A percentile compares a stretch with the other conserved stretches of the same genome.
These are phyloP conservation scores for Imleria badia DNA, from an alignment of 768 basidiomycete species.

Conservation along the genomic window DNA sequence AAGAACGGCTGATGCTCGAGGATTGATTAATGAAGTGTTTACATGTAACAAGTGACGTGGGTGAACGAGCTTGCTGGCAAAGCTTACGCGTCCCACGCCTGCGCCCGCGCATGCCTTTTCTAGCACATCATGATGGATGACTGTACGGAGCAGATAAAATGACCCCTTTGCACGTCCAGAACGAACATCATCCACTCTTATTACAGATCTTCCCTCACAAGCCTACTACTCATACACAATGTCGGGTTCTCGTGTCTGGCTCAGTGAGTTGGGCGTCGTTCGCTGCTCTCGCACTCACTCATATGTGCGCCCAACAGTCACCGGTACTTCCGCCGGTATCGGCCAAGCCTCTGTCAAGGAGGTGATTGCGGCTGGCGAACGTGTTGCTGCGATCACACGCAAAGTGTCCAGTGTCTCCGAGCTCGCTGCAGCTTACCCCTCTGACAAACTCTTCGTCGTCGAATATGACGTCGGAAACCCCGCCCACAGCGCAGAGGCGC, in stretches of 20 bases:
- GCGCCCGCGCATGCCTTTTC: neutral
- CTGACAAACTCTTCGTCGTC: slow-evolving; percentile 27
- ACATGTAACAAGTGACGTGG: no score
- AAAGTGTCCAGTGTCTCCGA: slow-evolving; percentile 21
- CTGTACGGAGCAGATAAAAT: slow-evolving; percentile 12
- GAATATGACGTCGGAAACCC: slow-evolving; percentile 32
- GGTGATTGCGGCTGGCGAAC: slow-evolving; percentile 26
- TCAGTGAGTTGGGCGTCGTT: slow-evolving; percentile 9
- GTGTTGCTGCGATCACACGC: slow-evolving; percentile 29
- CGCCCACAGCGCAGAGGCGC: slow-evolving; percentile 10
- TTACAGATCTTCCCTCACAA: neutral
- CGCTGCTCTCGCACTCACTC: neutral
- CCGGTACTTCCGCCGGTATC: slow-evolving; percentile 42
- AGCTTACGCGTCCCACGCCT: neutral
- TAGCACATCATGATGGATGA: no score
- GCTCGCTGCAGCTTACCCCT: slow-evolving; percentile 13
- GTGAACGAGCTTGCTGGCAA: no score
- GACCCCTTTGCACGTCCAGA: neutral
- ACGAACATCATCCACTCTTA: neutral
- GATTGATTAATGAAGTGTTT: no score
- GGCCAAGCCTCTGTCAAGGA: slow-evolving; percentile 33
- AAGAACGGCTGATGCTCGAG: no score
- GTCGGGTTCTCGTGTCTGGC: slow-evolving; percentile 24
- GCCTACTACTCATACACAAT: slow-evolving; percentile 1
- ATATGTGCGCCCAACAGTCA: slow-evolving; percentile 29